phyloP scores from a whole-genome alignment of 371 early-diverging fungal species.

The Vairimorpha apis region DNA sequence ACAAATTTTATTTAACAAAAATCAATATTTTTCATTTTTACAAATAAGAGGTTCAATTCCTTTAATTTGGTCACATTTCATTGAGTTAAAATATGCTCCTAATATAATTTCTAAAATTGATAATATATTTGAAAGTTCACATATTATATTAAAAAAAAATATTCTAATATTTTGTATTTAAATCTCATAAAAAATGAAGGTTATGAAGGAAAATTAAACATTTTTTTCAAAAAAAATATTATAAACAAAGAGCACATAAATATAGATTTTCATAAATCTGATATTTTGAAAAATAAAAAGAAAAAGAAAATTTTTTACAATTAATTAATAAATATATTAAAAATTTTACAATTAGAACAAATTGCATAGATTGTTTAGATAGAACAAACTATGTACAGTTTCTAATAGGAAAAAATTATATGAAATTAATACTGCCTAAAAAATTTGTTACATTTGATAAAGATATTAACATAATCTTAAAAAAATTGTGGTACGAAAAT shows the following conservation, averaged over 20 bases:
- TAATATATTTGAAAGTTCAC: conserved; percentile 38
- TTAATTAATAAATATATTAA: conserved; percentile 69
- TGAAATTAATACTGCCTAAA: conserved; percentile 65
- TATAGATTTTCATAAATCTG: conserved; percentile 57
- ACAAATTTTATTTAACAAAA: conserved; percentile 68
- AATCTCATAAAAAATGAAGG: conserved; percentile 52
- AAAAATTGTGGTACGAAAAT: conserved; percentile 92
- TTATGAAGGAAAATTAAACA: conserved; percentile 53
- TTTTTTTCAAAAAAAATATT: conserved; percentile 26
- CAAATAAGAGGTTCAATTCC: conserved; percentile 86
- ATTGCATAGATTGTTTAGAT: conserved; percentile 99
- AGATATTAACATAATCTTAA: conserved; percentile 64
- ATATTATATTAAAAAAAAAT: conserved; percentile 40
- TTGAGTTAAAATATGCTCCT: conserved; percentile 81
- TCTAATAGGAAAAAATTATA: conserved; percentile 72
- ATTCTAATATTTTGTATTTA: conserved; percentile 50
- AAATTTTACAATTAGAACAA: conserved; percentile 73
- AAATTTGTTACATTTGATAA: conserved; percentile 21
- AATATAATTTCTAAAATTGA: conserved; percentile 38
- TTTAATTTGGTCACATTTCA: conserved; percentile 82
- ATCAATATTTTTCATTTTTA: conserved; percentile 67
- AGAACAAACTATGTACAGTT: conserved; percentile 95
- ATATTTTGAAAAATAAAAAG: conserved; percentile 63
- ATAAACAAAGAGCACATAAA: conserved; percentile 27
- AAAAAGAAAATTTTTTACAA: conserved; percentile 75